These are phyloP conservation scores for Glycine tomentella DNA, from an alignment of 306 rosid genomes.

Conservation along the genomic window DNA sequence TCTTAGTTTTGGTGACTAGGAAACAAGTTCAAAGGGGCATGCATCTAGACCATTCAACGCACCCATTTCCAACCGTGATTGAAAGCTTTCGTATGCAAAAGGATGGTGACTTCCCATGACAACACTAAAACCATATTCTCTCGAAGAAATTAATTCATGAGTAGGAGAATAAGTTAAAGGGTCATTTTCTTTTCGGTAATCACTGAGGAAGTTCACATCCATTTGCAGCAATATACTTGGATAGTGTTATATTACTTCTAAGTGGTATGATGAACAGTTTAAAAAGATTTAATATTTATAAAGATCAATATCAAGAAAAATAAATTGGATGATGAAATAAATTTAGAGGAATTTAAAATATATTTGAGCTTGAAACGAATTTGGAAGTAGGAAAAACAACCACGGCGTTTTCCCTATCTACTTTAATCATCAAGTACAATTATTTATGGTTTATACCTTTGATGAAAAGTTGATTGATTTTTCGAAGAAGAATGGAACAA, in stretches of 20 bases:
- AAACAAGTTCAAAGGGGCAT: conserved; percentile 63
- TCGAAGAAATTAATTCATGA: conserved; percentile 37
- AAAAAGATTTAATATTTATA: too few relatives aligned
- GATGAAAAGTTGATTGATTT: conserved; percentile 11
- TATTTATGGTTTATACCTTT: neutral
- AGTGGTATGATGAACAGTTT: too few relatives aligned
- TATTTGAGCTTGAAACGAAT: too few relatives aligned
- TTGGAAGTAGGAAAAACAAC: neutral
- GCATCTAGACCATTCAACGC: conserved; percentile 71
- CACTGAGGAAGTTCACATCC: conserved; percentile 17
- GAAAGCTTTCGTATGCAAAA: conserved; percentile 44
- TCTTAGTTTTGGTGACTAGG: conserved; percentile 56
- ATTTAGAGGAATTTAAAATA: too few relatives aligned
- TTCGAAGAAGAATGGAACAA: neutral
- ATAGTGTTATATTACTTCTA: too few relatives aligned
- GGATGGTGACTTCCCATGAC: conserved; percentile 45
- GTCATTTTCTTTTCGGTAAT: conserved; percentile 52
- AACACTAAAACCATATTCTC: too few relatives aligned
- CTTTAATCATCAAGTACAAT: neutral
- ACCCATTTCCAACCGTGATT: conserved; percentile 46
- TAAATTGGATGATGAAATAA: too few relatives aligned
- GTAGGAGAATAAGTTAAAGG: conserved; percentile 28
- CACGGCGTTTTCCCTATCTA: neutral
- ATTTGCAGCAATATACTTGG: conserved; percentile 42
- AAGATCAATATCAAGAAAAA: too few relatives aligned